phyloP scores from a whole-genome alignment of 1,139 yeast species.

The Blastobotrys apis region DNA sequence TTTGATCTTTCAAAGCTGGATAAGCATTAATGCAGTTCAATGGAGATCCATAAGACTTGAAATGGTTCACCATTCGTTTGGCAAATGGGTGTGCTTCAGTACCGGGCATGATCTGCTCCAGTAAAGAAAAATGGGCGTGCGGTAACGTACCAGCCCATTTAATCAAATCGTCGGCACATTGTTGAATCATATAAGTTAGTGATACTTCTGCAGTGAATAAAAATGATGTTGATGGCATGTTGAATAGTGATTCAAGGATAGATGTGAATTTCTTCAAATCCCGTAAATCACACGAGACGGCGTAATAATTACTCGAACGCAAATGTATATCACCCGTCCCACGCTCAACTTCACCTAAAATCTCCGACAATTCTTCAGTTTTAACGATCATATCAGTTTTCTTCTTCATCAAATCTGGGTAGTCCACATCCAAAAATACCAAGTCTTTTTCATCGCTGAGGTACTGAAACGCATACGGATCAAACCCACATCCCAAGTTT shows the following conservation, averaged over 20 bases:
- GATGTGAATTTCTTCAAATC: constrained; percentile 42
- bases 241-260: constrained; percentile 36
- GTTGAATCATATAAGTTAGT: constrained; percentile 70
- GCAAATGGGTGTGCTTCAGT: constrained; percentile 65
- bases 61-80: constrained; percentile 69
- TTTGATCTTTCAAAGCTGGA: constrained; percentile 50
- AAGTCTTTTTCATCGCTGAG: constrained; percentile 42
- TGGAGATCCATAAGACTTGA: constrained; percentile 63
- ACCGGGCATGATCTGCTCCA: constrained; percentile 71
- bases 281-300: constrained; percentile 71
- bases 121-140: constrained; percentile 57
- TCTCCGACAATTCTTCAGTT: constrained; percentile 44
- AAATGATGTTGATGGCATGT: constrained; percentile 39
- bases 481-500: constrained; percentile 76
- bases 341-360: constrained; percentile 41
- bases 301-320: constrained; percentile 47
- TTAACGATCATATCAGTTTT: constrained; percentile 51
- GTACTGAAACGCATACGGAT: constrained; percentile 60
- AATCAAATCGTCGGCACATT: constrained; percentile 63
- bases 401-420: constrained; percentile 58
- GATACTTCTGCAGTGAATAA: constrained; percentile 81
- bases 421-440: constrained; percentile 67
- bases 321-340: constrained; percentile 31
- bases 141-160: constrained; percentile 45
- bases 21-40: constrained; percentile 61